Conservation (phyloP, 1,284 basidiomycete genomes). For the Austroboletus niveus region DNA sequence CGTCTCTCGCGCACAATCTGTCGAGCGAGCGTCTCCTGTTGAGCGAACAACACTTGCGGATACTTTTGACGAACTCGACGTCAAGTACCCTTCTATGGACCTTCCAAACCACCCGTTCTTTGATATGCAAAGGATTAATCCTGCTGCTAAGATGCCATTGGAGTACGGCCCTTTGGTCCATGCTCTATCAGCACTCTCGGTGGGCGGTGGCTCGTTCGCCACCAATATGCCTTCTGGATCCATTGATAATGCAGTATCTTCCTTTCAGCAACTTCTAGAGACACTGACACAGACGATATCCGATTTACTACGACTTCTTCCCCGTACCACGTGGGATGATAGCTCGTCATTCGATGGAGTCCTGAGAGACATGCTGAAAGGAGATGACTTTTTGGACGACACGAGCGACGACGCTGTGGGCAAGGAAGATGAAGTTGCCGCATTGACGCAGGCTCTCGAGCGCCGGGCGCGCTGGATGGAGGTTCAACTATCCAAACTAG, state of each 20-base stretch:
- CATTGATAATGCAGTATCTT: slow-evolving; percentile 81
- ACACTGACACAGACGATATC: slow-evolving; percentile 84
- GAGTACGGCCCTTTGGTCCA: slow-evolving; percentile 81
- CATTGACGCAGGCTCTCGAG: slow-evolving; percentile 76
- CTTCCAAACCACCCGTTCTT: slow-evolving; percentile 71
- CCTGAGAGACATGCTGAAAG: slow-evolving; percentile 79
- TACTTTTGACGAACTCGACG: slow-evolving; percentile 61
- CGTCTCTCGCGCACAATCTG: slow-evolving; percentile 58
- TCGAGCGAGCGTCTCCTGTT: slow-evolving; percentile 42
- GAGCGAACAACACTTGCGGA: slow-evolving; percentile 56
- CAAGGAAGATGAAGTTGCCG: slow-evolving; percentile 77
- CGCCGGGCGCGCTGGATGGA: slow-evolving; percentile 88
- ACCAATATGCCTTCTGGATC: slow-evolving; percentile 77
- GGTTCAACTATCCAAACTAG: slow-evolving; percentile 78
- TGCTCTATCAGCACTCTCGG: slow-evolving; percentile 78
- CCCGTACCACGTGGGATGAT: slow-evolving; percentile 83
- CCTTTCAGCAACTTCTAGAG: slow-evolving; percentile 81
- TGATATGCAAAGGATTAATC: slow-evolving; percentile 63
- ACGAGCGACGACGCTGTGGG: slow-evolving; percentile 58
- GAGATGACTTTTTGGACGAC: slow-evolving; percentile 79
- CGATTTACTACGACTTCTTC: slow-evolving; percentile 74
- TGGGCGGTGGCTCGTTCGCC: slow-evolving; percentile 81
- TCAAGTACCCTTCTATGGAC: slow-evolving; percentile 59
- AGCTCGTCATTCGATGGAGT: slow-evolving; percentile 84
- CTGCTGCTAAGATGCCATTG: slow-evolving; percentile 69